Base-by-base conservation (phyloP, 805 yeast species). In the Saccharomycopsis sp. region DNA sequence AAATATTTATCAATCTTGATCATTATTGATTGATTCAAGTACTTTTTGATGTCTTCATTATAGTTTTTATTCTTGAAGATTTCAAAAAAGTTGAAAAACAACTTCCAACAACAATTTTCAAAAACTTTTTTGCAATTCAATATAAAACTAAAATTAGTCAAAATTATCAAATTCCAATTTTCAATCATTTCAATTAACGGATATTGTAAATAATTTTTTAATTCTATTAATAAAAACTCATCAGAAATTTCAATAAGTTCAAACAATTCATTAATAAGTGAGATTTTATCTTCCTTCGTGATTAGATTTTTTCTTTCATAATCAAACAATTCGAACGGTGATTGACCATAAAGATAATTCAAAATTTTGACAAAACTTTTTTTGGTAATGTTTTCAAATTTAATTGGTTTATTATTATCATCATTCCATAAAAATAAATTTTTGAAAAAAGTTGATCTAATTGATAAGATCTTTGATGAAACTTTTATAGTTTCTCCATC, bases 41-140 rank as follows among this genome's bases (percentile, higher is more conserved):
- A 42, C 6, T 60, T 58, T 1, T 55, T 44, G 40, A 64, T 63
- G 1, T 59, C 58, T 18, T 76, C 78, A 39, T 8, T 13, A 13
- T n/a, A n/a, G n/a, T n/a, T n/a, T n/a, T 33, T 18, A 14, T 29
- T 29, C 5, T 74, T 69, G 26, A 86, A 59, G 13, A 83, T 51
- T 3, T 74, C 52, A 23, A 77, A 86, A 41, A 82, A 59, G 53
- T 85, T 84, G 47, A 72, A 67, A 48, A 71, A 75, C 10, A 84
- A 63, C 49, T 71, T 81, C 78, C 85, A 77, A 20, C 78, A 60
- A 52, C 94, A 74, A 40, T 73, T 70, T 37, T 67, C 64, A 45
- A 74, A 64, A 28, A 87, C 56, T 48, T 77, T 72, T 10, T 58
- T 54, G 5, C 86, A 81, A 17, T 67, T 57, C 35, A n/a, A n/a